Evolutionary conservation across 2,329 filamentous ascomycete species (phyloP).

Genomic region (Aphanocladium album): DNA sequence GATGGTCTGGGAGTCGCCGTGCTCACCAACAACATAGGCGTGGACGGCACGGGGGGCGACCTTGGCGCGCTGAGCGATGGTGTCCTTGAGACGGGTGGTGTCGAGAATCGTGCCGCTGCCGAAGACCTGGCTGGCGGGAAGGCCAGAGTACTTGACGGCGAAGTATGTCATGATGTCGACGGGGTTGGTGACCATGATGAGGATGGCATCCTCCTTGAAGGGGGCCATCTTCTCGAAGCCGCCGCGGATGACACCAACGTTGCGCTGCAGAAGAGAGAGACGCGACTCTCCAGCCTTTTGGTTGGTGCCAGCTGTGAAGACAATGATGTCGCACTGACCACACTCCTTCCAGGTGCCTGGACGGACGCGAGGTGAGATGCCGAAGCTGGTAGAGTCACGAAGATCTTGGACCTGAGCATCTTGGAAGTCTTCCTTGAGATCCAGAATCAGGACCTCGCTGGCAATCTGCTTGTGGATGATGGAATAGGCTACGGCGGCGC

Average conservation of each 20-base stretch:
- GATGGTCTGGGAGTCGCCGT: constrained; percentile 20
- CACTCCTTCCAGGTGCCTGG: constrained; percentile 43
- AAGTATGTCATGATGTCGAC: constrained; percentile 51
- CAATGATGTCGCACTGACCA: constrained; percentile 48
- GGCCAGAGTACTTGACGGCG: constrained; percentile 39
- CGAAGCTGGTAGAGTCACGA: constrained; percentile 41
- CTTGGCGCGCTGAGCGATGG: constrained; percentile 28
- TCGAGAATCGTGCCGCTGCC: constrained; percentile 51
- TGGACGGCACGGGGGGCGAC: constrained; percentile 17
- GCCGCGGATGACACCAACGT: constrained; percentile 42
- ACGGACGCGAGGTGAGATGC: constrained; percentile 37
- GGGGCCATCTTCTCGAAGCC: constrained; percentile 44
- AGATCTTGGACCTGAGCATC: constrained; percentile 49
- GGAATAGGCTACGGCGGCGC: constrained; percentile 45
- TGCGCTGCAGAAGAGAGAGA: constrained; percentile 26
- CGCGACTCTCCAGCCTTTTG: constrained; percentile 22
- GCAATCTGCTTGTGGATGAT: constrained; percentile 46
- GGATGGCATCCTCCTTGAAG: constrained; percentile 40
- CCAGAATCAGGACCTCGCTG: constrained; percentile 48
- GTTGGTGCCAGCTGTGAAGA: constrained; percentile 51
- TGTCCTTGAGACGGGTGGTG: constrained; percentile 42
- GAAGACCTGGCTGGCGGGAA: constrained; percentile 44
- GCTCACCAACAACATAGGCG: constrained; percentile 20
- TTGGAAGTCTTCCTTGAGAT: constrained; percentile 40
- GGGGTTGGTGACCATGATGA: constrained; percentile 50